Base-by-base conservation (phyloP, 768 basidiomycete genomes). In the Scleroderma bovista region DNA sequence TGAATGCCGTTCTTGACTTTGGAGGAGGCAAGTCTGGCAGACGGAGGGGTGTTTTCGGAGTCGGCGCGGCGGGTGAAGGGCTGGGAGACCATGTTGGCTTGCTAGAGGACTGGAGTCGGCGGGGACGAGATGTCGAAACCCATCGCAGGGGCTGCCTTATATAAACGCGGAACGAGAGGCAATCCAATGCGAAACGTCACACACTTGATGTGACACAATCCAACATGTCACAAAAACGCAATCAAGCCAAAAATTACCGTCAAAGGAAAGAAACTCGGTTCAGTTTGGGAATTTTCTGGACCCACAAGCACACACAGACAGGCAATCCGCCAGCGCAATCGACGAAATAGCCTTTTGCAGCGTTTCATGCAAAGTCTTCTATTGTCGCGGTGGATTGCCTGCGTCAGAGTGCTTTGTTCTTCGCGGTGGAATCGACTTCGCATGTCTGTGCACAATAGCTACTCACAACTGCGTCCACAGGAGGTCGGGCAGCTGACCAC, bases 31-130 rank as follows among this genome's bases (percentile, higher is more conserved):
- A 26, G 48, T 20, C 36, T 53, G 39, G 51, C 3, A 6, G 54
- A 45, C 2, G 67, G 69, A 15, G 69, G 70, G 0, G 61, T 62
- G 52, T 74, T 73, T 49, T 72, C 72, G 5, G 57, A 48, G 43
- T 69, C 55, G 11, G 22, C 38, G 38, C 53, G 52, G 22, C 66
- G 67, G 12, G 64, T 12, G 32, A 46, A 50, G 51, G 58, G 36
- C 19, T 61, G 57, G 32, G 58, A 51, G 41, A 61, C 60, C 72
- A 74, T 69, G 38, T 13, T 48, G 46, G 26, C 45, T 23, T 19
- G 53, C 37, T 39, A 51, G 41, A 32, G 22, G 32, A 43, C 11
- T 29, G 5, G 44, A 19, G 42, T 51, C 57, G 47, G 46, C 44
- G 44, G 48, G 53, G 47, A 46, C 38, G 46, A 41, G 34, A 26